Evolutionary conservation across 176 grass and related monocot species (phyloP).

Genomic region (Microstegium vimineum): DNA sequence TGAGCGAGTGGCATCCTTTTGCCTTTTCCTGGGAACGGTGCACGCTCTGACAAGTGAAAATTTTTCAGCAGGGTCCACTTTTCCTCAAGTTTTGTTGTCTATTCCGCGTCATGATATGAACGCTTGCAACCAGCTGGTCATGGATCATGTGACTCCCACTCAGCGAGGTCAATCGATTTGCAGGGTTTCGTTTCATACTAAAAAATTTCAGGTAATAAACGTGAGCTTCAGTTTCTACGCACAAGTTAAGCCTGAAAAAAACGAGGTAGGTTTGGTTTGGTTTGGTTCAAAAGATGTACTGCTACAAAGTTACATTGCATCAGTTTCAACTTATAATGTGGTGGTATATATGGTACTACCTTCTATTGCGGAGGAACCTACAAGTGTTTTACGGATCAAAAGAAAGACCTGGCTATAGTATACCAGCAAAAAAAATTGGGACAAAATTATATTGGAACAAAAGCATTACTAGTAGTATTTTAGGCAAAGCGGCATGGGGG

Average conservation of each 20-base stretch:
- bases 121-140: neutral
- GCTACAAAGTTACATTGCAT: neutral
- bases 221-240: no score
- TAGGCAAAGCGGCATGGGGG: neutral
- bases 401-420: neutral
- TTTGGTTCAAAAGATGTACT: neutral
- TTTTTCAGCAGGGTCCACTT: conserved; percentile 13
- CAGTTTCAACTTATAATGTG: neutral
- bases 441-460: no score
- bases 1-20: neutral
- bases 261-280: neutral
- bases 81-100: neutral
- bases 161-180: neutral
- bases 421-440: neutral
- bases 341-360: neutral
- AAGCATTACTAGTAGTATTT: neutral
- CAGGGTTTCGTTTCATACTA: neutral
- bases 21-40: conserved; percentile 3
- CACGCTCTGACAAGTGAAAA: neutral
- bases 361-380: neutral
- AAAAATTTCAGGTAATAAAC: no score
- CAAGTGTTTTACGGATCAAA: neutral
- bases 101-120: neutral
- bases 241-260: no score
- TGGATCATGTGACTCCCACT: neutral